Percentiles rank a stretch among this genome's conserved stretches.
These are phyloP conservation scores for Pichia thaimueangensis DNA, from an alignment of 805 yeast species.

Conservation along the genomic window DNA sequence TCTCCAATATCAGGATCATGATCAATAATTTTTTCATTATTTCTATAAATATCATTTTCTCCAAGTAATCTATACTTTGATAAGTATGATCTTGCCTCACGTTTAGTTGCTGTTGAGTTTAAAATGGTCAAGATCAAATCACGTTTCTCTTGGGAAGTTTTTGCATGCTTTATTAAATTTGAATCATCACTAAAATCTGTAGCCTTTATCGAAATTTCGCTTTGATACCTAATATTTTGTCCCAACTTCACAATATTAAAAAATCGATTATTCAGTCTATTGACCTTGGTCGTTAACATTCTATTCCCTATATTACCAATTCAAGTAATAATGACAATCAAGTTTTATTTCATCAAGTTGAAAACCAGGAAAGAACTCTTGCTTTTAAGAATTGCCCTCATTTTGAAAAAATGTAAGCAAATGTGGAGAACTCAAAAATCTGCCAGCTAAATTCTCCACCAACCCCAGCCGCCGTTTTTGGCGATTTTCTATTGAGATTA, in stretches of 20 bases:
- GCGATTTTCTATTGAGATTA: constrained; percentile 4
- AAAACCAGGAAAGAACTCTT: too few species aligned
- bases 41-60: constrained; percentile 28
- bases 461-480: too few species aligned
- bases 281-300: not conserved
- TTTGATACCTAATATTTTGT: not conserved
- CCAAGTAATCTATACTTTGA: constrained; percentile 54
- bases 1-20: not conserved
- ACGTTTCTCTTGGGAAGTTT: constrained; percentile 43
- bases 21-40: constrained; percentile 14
- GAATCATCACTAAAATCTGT: constrained; percentile 16
- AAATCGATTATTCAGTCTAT: not conserved
- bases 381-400: too few species aligned
- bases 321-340: too few species aligned
- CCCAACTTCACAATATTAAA: too few species aligned
- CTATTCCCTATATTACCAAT: too few species aligned
- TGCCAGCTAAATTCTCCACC: too few species aligned
- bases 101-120: constrained; percentile 84
- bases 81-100: constrained; percentile 82
- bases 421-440: too few species aligned
- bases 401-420: too few species aligned
- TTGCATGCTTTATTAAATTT: constrained; percentile 22
- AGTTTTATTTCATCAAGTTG: too few species aligned
- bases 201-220: not conserved
- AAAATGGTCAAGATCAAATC: constrained; percentile 79